A percentile compares a stretch with the other conserved stretches of the same genome.
Conservation (phyloP, 305 asterid species). For the Euphrasia arctica region DNA sequence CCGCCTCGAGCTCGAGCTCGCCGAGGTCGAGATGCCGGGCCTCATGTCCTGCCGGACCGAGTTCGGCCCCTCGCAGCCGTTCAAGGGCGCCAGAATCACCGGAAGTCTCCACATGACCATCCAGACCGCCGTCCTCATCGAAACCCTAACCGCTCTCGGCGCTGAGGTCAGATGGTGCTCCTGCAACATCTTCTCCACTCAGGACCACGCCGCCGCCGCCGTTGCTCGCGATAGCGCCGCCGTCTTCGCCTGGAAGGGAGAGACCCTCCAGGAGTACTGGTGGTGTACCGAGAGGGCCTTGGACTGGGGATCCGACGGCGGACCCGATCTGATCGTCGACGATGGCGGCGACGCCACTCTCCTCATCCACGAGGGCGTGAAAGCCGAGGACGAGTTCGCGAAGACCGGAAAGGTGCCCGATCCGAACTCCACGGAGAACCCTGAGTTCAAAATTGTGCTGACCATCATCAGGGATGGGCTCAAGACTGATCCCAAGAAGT, state of each 20-base stretch:
- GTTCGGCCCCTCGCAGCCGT: conserved; percentile 67
- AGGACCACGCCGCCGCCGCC: conserved; percentile 71
- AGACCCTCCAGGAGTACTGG: conserved; percentile 67
- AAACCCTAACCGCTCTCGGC: conserved; percentile 61
- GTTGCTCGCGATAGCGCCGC: conserved; percentile 72
- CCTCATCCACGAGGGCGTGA: conserved; percentile 68
- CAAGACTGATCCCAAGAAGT: conserved; percentile 47
- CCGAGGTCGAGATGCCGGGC: conserved; percentile 75
- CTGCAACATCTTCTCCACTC: conserved; percentile 71
- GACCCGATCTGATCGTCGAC: conserved; percentile 65
- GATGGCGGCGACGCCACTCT: conserved; percentile 68
- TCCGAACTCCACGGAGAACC: conserved; percentile 59
- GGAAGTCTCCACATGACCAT: conserved; percentile 72
- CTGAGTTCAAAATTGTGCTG: conserved; percentile 63
- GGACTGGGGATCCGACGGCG: conserved; percentile 73
- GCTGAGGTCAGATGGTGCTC: conserved; percentile 79
- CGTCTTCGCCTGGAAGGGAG: conserved; percentile 73
- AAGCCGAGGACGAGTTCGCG: conserved; percentile 61
- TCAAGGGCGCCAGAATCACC: conserved; percentile 61
- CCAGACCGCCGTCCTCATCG: conserved; percentile 70
- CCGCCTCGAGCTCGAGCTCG: conserved; percentile 60
- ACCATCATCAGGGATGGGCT: conserved; percentile 52
- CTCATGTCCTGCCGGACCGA: conserved; percentile 63
- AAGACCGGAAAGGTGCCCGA: conserved; percentile 57
- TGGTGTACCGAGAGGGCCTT: conserved; percentile 74